These are phyloP conservation scores for Brassica cretica DNA, from an alignment of 345 rosid genomes.

Conservation along the genomic window DNA sequence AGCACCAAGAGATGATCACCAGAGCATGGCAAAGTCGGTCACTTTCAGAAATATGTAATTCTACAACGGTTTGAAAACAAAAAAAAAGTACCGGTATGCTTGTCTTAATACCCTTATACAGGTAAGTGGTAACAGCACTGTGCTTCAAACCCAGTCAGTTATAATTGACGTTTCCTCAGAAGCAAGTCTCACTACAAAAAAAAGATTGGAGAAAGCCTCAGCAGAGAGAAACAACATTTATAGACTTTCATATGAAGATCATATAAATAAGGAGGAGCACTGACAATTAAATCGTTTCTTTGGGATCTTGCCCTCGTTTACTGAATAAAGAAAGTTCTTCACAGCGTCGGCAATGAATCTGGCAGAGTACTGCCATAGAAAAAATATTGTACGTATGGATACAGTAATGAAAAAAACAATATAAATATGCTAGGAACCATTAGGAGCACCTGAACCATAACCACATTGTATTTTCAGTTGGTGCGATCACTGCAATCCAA, in stretches of 20 bases:
- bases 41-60: no score
- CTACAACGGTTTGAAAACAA: background rate
- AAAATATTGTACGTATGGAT: no score
- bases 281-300: constrained; percentile 84
- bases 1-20: constrained; percentile 9
- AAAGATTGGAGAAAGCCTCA: background rate
- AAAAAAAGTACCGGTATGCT: constrained; percentile 56
- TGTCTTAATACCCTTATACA: constrained; percentile 49
- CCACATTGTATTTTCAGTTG: constrained; percentile 77
- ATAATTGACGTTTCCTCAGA: constrained; percentile 70
- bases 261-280: constrained; percentile 35
- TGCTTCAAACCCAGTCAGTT: no score
- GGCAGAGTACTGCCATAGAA: no score
- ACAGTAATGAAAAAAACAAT: no score
- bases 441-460: constrained; percentile 72
- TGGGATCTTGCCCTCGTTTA: constrained; percentile 68
- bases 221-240: background rate
- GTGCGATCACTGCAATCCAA: constrained; percentile 71
- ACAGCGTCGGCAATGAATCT: no score
- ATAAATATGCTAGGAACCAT: no score
- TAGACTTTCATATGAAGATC: background rate
- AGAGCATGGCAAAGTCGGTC: constrained; percentile 11
- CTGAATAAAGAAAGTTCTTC: constrained; percentile 42
- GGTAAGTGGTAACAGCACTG: no score
- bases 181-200: constrained; percentile 61